These are phyloP conservation scores for Protomyces gravidus DNA, from an alignment of 1,139 yeast genomes.

Conservation along the genomic window DNA sequence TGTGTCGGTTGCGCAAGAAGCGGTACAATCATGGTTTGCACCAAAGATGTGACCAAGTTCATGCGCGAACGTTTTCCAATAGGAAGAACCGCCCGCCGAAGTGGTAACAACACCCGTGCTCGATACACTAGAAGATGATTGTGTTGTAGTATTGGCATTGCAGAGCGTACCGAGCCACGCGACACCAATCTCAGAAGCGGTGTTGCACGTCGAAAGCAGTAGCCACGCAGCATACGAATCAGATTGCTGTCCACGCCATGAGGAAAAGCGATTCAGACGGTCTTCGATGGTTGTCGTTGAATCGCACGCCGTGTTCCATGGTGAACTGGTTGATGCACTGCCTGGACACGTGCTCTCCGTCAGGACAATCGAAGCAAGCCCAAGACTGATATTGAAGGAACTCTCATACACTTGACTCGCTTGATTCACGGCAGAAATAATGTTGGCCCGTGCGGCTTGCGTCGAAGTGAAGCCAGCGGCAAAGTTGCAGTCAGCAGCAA, in stretches of 20 bases:
- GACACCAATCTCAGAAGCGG: slow-evolving; percentile 43
- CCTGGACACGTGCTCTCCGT: slow-evolving; percentile 38
- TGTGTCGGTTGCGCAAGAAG: slow-evolving; percentile 39
- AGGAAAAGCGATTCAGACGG: slow-evolving; percentile 39
- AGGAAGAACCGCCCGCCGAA: slow-evolving; percentile 37
- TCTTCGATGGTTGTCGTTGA: slow-evolving; percentile 36
- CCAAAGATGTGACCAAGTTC: slow-evolving; percentile 46
- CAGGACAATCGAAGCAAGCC: slow-evolving; percentile 37
- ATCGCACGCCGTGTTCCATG: slow-evolving; percentile 41
- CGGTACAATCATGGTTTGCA: slow-evolving; percentile 46
- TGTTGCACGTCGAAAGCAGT: slow-evolving; percentile 41
- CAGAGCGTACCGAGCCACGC: slow-evolving; percentile 45
- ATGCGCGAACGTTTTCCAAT: slow-evolving; percentile 45
- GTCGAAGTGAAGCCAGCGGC: slow-evolving; percentile 38
- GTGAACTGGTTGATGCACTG: slow-evolving; percentile 32
- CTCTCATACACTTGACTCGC: slow-evolving; percentile 43
- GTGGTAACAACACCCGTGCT: slow-evolving; percentile 43
- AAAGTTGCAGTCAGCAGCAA: slow-evolving; percentile 44
- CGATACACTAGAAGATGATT: slow-evolving; percentile 36
- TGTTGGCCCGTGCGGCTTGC: slow-evolving; percentile 39
- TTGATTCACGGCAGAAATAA: slow-evolving; percentile 41
- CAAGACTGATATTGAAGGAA: slow-evolving; percentile 43
- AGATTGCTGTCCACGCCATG: slow-evolving; percentile 40
- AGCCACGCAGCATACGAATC: slow-evolving; percentile 45
- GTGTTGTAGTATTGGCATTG: slow-evolving; percentile 32